Evolutionary conservation across 345 rosid genomes (phyloP).

Genomic region (Populus euphratica): DNA sequence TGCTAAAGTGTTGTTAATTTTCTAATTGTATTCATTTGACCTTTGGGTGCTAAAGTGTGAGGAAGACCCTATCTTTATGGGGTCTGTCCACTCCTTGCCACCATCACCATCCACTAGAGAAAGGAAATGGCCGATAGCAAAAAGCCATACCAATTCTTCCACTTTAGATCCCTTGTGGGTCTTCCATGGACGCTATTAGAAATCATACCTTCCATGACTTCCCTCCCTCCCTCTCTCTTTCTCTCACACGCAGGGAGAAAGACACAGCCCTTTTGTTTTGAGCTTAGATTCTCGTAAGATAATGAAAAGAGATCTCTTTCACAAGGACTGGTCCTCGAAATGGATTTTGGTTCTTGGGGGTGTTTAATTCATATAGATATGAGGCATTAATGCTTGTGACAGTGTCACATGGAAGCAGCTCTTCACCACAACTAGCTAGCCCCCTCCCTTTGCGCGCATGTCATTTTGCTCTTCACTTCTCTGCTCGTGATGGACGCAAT

Average conservation of each 20-base stretch:
- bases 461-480: neutral
- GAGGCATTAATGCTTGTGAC: constrained; percentile 20
- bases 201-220: constrained; percentile 17
- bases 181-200: neutral
- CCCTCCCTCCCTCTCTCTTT: neutral
- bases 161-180: constrained; percentile 8
- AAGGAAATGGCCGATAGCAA: neutral
- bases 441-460: neutral
- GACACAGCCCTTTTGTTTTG: neutral
- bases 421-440: constrained; percentile 7
- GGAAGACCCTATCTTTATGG: neutral
- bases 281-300: constrained; percentile 21
- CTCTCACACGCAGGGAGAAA: neutral
- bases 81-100: neutral
- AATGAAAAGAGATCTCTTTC: constrained; percentile 18
- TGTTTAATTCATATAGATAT: neutral
- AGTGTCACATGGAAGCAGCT: constrained; percentile 20
- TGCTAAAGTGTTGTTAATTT: neutral
- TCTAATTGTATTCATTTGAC: constrained; percentile 7
- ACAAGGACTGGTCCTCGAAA: constrained; percentile 26
- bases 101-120: neutral
- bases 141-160: constrained; percentile 16
- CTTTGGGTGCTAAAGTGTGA: neutral
- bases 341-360: neutral
- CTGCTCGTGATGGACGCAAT: neutral